A percentile compares a stretch with the other conserved stretches of the same genome.
phyloP scores from a whole-genome alignment of 495 filamentous ascomycete species.

The Jackrogersella multiformis region DNA sequence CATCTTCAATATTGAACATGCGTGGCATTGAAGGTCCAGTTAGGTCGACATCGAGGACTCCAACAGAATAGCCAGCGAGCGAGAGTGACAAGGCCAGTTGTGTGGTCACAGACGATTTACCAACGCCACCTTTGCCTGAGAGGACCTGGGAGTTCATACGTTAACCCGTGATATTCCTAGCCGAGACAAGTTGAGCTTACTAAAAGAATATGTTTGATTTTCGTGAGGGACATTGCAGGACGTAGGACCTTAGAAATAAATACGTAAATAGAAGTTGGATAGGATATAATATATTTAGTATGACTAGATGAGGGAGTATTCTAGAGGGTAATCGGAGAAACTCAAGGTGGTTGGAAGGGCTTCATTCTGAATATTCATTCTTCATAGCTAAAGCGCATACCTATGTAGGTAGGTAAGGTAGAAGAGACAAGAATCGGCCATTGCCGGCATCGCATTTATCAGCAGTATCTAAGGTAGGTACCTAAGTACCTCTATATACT shows the following conservation, averaged over 20 bases:
- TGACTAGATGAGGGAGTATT: constrained; percentile 1
- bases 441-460: constrained; percentile 47
- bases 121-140: constrained; percentile 97
- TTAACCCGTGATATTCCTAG: constrained; percentile 15
- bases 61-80: constrained; percentile 83
- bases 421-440: constrained; percentile 19
- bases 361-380: constrained; percentile 26
- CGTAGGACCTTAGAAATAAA: no score
- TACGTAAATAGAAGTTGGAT: not conserved
- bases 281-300: not conserved
- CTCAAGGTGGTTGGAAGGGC: constrained; percentile 30
- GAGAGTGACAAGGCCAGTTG: constrained; percentile 93
- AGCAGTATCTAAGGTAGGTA: constrained; percentile 32
- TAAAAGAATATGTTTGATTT: constrained; percentile 68
- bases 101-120: constrained; percentile 95
- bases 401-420: not conserved
- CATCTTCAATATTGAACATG: constrained; percentile 86
- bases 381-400: no score
- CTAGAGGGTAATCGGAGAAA: not conserved
- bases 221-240: constrained; percentile 63
- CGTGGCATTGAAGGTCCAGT: constrained; percentile 96
- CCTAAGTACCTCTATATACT: constrained; percentile 1
- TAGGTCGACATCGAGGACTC: constrained; percentile 94
- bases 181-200: constrained; percentile 47
- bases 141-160: constrained; percentile 66